phyloP scores from a whole-genome alignment of 1,139 yeast genomes.

The Scheffersomyces insectosa region DNA sequence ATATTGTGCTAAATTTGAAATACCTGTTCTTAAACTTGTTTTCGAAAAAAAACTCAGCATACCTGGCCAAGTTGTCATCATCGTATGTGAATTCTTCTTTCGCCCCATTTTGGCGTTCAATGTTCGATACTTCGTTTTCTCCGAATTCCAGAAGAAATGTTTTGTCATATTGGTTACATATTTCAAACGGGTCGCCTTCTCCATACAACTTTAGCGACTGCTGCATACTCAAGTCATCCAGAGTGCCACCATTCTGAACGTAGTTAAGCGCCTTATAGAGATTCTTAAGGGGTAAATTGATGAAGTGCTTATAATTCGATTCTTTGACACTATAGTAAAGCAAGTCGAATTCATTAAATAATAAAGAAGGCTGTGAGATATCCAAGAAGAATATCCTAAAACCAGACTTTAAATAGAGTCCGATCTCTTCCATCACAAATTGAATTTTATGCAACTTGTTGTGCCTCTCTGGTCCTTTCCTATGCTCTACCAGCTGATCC shows the following conservation, averaged over 20 bases:
- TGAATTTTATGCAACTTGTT: slow-evolving; percentile 40
- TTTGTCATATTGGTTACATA: slow-evolving; percentile 26
- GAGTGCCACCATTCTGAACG: slow-evolving; percentile 32
- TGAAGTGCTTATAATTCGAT: slow-evolving; percentile 42
- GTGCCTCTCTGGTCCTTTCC: slow-evolving; percentile 6
- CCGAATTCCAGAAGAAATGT: slow-evolving; percentile 8
- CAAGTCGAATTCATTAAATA: slow-evolving; percentile 46
- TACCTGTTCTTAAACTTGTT: slow-evolving; percentile 36
- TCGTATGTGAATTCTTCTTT: neutral
- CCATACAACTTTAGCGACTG: slow-evolving; percentile 19
- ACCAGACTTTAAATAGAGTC: slow-evolving; percentile 55
- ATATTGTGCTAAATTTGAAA: slow-evolving; percentile 49
- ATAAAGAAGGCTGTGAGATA: slow-evolving; percentile 44
- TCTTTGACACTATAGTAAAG: slow-evolving; percentile 44
- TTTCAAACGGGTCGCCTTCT: slow-evolving; percentile 30
- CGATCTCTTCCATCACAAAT: slow-evolving; percentile 61
- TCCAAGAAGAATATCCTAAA: slow-evolving; percentile 61
- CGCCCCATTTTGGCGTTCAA: too few relatives aligned
- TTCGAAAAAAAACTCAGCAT: slow-evolving; percentile 39
- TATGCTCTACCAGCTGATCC: slow-evolving; percentile 1
- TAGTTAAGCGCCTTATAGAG: slow-evolving; percentile 41
- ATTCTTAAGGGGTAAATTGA: slow-evolving; percentile 45
- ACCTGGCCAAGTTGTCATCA: slow-evolving; percentile 8
- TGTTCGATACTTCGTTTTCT: slow-evolving; percentile 2
- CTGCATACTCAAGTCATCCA: slow-evolving; percentile 18